Conservation (phyloP, 768 basidiomycete genomes). For the Hygrocybe punicea region DNA sequence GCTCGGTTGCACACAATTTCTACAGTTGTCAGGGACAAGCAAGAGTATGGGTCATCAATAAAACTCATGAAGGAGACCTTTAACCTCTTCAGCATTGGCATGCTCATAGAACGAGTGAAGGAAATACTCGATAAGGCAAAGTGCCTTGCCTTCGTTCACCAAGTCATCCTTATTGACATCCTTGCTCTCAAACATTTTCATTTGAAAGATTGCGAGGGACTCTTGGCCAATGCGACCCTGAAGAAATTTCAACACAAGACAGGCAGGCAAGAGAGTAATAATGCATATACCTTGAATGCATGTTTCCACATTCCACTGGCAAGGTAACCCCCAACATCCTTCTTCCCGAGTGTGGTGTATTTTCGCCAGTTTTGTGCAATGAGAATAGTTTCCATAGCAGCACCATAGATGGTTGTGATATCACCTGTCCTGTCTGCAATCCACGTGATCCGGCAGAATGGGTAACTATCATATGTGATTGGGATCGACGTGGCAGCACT, state of each 20-base stretch:
- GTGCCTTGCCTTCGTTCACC: background rate
- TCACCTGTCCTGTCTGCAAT: background rate
- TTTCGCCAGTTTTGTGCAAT: slow-evolving; percentile 11
- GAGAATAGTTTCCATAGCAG: slow-evolving; percentile 5
- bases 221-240: background rate
- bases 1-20: background rate
- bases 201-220: slow-evolving; percentile 2
- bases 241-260: slow-evolving; percentile 3
- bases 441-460: background rate
- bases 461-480: slow-evolving; percentile 3
- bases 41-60: too few relatives aligned
- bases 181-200: background rate
- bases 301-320: slow-evolving; percentile 12
- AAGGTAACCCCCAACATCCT: slow-evolving; percentile 11
- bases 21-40: background rate
- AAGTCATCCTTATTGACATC: background rate
- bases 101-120: slow-evolving; percentile 3
- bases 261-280: slow-evolving; percentile 4
- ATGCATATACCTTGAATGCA: background rate
- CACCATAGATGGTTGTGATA: background rate
- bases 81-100: background rate
- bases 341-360: background rate
- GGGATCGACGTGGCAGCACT: background rate
- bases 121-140: slow-evolving; percentile 1
- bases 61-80: background rate